Conservation (phyloP, 1,139 yeast species). For the Debaryomyces singareniensis region DNA sequence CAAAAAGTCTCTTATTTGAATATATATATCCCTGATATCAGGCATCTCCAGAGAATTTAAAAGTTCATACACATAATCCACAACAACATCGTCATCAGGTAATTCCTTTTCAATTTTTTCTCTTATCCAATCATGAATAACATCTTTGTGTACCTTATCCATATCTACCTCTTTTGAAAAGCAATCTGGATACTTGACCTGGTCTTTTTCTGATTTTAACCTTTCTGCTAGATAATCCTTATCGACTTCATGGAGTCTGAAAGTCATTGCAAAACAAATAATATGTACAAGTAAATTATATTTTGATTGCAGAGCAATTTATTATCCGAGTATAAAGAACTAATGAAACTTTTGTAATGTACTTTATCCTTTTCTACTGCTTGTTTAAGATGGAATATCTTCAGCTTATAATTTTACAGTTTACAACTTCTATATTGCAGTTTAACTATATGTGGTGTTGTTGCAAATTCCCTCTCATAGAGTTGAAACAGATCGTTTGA, state of each 20-base stretch:
- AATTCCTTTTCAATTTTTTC: constrained; percentile 21
- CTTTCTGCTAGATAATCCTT: constrained; percentile 9
- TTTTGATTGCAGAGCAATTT: no score
- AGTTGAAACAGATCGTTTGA: no score
- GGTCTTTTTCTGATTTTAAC: constrained; percentile 7
- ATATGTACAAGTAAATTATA: no score
- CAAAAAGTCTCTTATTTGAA: constrained; percentile 34
- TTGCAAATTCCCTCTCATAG: no score
- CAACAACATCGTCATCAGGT: constrained; percentile 44
- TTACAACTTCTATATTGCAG: no score
- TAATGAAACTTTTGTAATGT: no score
- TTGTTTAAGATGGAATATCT: no score
- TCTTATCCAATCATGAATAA: constrained; percentile 31
- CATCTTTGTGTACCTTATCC: constrained; percentile 25
- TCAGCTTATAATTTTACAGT: no score
- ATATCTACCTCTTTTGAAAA: constrained; percentile 24
- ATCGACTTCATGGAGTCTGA: constrained; percentile 12
- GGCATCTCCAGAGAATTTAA: constrained; percentile 21
- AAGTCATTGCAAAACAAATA: no score
- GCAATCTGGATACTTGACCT: constrained; percentile 18
- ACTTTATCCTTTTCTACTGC: no score
- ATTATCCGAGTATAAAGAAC: no score
- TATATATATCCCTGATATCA: constrained; percentile 26
- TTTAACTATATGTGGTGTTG: no score
- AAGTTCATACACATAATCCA: constrained; percentile 34